These are phyloP conservation scores for Lipomyces yamadae DNA, from an alignment of 805 yeast species.

Conservation along the genomic window DNA sequence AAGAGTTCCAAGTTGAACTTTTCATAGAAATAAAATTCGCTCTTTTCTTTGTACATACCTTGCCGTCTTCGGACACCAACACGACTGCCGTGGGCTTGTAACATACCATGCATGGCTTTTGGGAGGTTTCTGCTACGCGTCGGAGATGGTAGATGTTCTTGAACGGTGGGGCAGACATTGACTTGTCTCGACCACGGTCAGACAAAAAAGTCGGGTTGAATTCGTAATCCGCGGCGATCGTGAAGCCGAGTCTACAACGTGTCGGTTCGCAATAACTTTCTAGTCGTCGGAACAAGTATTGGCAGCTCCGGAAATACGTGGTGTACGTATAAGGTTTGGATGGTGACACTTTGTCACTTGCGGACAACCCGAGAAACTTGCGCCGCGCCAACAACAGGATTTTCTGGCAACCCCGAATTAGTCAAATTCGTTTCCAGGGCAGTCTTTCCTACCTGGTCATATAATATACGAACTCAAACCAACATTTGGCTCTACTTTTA, in stretches of 20 bases:
- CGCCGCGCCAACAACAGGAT: neutral
- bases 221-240: neutral
- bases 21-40: neutral
- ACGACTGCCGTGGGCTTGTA: slow-evolving; percentile 59
- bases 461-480: neutral
- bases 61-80: slow-evolving; percentile 53
- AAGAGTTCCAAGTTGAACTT: neutral
- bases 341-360: neutral
- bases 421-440: neutral
- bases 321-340: neutral
- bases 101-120: slow-evolving; percentile 58
- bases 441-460: neutral
- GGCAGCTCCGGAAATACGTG: neutral
- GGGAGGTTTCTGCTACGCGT: slow-evolving; percentile 52
- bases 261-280: too few species aligned
- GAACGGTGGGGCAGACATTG: slow-evolving; percentile 40
- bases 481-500: neutral
- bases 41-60: slow-evolving; percentile 26
- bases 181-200: neutral
- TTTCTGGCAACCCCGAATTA: neutral
- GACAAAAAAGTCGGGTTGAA: neutral
- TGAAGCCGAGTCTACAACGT: too few species aligned
- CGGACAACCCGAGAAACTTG: neutral
- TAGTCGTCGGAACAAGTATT: neutral
- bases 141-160: slow-evolving; percentile 53